Conservation (phyloP, 257 asterid genomes). For the Scutellaria barbata region DNA sequence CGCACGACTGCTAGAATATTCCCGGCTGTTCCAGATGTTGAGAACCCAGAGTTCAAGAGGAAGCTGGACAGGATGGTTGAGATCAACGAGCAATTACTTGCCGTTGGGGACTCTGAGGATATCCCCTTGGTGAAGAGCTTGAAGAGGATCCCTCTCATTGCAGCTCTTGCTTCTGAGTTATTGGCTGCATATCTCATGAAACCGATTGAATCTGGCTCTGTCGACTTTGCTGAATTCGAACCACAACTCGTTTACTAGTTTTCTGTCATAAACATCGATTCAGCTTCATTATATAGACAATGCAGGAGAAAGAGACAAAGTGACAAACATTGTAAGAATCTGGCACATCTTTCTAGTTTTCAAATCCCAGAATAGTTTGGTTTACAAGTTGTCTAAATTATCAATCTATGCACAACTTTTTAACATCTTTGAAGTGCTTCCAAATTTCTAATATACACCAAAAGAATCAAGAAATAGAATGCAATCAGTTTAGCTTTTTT, state of each 20-base stretch:
- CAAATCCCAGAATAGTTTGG: constrained; percentile 6
- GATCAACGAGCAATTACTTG: constrained; percentile 67
- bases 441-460: constrained; percentile 30
- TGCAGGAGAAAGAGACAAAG: too few relatives aligned
- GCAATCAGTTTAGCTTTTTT: constrained; percentile 37
- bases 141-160: constrained; percentile 85
- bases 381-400: not conserved
- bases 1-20: constrained; percentile 91
- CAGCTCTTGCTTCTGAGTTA: constrained; percentile 88
- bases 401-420: constrained; percentile 25
- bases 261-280: not conserved
- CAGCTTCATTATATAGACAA: constrained; percentile 22
- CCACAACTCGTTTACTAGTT: constrained; percentile 74
- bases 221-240: constrained; percentile 90
- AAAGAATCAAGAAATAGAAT: constrained; percentile 4
- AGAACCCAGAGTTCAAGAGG: constrained; percentile 96
- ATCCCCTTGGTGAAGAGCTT: constrained; percentile 76
- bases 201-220: constrained; percentile 95
- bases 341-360: constrained; percentile 28
- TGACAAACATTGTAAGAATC: constrained; percentile 29
- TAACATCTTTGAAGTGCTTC: constrained; percentile 5
- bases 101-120: constrained; percentile 71
- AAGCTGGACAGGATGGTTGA: constrained; percentile 90
- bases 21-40: constrained; percentile 95
- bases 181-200: constrained; percentile 94